Percentiles rank a stretch among this genome's conserved stretches.
Evolutionary conservation across 495 filamentous ascomycete genomes (phyloP).

Genomic region (Penicillium chermesinum): DNA sequence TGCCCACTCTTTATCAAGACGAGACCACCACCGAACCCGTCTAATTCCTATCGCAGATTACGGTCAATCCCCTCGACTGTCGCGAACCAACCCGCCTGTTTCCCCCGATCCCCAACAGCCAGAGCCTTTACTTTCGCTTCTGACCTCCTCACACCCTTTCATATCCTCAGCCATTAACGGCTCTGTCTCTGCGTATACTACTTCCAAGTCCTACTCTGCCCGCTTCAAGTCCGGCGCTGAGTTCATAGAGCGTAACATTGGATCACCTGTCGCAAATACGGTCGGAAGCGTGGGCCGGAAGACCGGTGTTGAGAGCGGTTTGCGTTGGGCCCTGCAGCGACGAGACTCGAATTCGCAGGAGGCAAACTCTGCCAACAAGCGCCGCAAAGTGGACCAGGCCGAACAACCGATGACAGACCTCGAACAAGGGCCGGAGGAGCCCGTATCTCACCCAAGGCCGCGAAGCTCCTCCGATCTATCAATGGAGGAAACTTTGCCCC

Average conservation of each 20-base stretch:
- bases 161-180: conserved; percentile 75
- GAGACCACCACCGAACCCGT: background rate
- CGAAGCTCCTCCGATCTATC: conserved; percentile 43
- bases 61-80: conserved; percentile 29
- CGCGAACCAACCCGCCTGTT: conserved; percentile 19
- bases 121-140: conserved; percentile 72
- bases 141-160: conserved; percentile 74
- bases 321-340: conserved; percentile 68
- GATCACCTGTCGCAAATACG: conserved; percentile 72
- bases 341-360: conserved; percentile 31
- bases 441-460: conserved; percentile 11
- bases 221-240: conserved; percentile 78
- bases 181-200: conserved; percentile 74
- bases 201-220: conserved; percentile 81
- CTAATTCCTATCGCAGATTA: conserved; percentile 24
- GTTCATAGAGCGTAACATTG: conserved; percentile 77
- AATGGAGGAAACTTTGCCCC: conserved; percentile 64
- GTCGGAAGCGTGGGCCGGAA: conserved; percentile 74
- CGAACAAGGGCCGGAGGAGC: conserved; percentile 27
- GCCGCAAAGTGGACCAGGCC: conserved; percentile 52
- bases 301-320: conserved; percentile 76
- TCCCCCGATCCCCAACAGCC: conserved; percentile 31
- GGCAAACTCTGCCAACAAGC: conserved; percentile 51
- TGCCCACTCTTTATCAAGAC: too few relatives aligned
- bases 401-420: conserved; percentile 35